These are phyloP conservation scores for Pythium monospermum DNA, from an alignment of 352 stramenopile species.

Conservation along the genomic window DNA sequence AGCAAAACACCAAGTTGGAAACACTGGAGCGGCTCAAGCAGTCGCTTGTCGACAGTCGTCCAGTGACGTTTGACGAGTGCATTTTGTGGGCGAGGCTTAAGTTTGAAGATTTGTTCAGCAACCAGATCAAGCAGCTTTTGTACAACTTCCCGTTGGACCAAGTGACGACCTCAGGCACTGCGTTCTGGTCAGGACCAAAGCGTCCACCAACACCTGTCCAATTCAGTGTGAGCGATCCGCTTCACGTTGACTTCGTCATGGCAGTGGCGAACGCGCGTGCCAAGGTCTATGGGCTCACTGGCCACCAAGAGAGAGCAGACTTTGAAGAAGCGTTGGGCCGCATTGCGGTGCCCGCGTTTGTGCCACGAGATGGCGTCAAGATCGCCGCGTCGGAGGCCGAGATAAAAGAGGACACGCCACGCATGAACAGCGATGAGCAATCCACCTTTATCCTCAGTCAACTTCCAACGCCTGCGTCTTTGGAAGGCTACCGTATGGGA, in stretches of 20 bases:
- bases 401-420: conserved; percentile 79
- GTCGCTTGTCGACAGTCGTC: conserved; percentile 91
- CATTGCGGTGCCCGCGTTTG: conserved; percentile 92
- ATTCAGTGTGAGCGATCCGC: conserved; percentile 89
- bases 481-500: conserved; percentile 89
- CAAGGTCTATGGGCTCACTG: conserved; percentile 92
- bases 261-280: conserved; percentile 94
- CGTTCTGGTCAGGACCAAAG: conserved; percentile 99
- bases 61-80: conserved; percentile 95
- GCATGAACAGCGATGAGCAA: conserved; percentile 75
- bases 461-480: conserved; percentile 73
- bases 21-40: conserved; percentile 91
- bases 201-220: conserved; percentile 91
- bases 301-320: conserved; percentile 37
- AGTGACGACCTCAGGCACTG: conserved; percentile 93
- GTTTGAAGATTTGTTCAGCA: conserved; percentile 98
- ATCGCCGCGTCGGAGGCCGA: conserved; percentile 98
- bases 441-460: conserved; percentile 69
- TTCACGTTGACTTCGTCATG: conserved; percentile 96
- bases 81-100: conserved; percentile 96
- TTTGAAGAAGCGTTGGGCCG: conserved; percentile 78
- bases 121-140: conserved; percentile 97
- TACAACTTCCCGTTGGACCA: conserved; percentile 99
- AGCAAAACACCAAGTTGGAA: conserved; percentile 97
- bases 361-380: conserved; percentile 93